phyloP scores from a whole-genome alignment of 345 rosid species.

The Brassica cretica region DNA sequence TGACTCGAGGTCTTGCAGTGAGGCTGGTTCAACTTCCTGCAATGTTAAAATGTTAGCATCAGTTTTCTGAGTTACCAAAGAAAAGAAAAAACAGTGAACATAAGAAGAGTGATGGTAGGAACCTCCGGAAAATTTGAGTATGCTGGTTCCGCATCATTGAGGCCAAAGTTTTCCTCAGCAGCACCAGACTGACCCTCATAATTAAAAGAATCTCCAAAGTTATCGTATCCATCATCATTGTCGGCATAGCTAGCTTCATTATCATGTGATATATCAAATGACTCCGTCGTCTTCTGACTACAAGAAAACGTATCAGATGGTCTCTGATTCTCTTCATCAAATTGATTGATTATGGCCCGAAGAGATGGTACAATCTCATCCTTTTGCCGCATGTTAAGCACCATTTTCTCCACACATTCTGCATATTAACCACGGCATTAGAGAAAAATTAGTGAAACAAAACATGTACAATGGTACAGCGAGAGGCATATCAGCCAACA shows the following conservation, averaged over 20 bases:
- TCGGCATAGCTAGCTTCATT: slow-evolving; percentile 50
- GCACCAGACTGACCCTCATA: slow-evolving; percentile 53
- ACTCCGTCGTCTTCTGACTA: slow-evolving; percentile 45
- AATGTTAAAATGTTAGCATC: slow-evolving; percentile 30
- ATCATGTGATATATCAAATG: slow-evolving; percentile 40
- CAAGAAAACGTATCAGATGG: slow-evolving; percentile 53
- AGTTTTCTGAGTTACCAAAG: neutral
- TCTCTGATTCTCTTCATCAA: slow-evolving; percentile 73
- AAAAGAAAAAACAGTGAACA: slow-evolving; percentile 5
- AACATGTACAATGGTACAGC: slow-evolving; percentile 10
- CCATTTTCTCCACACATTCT: slow-evolving; percentile 78
- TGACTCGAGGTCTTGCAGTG: slow-evolving; percentile 44
- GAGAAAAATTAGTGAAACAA: neutral
- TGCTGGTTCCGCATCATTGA: slow-evolving; percentile 47
- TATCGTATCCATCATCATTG: slow-evolving; percentile 55
- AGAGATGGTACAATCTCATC: slow-evolving; percentile 85
- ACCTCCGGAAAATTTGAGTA: slow-evolving; percentile 68
- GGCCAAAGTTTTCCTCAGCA: slow-evolving; percentile 47
- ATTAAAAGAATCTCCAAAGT: slow-evolving; percentile 49
- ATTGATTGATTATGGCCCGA: slow-evolving; percentile 54
- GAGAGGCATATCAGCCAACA: slow-evolving; percentile 20
- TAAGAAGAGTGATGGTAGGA: slow-evolving; percentile 2
- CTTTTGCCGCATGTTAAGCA: slow-evolving; percentile 55
- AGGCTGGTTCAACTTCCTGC: slow-evolving; percentile 58
- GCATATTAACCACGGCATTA: slow-evolving; percentile 28